Evolutionary conservation across 768 basidiomycete species (phyloP), one percentile per base, ranked within the genome.

Genomic region (Termitomyces sp.): DNA sequence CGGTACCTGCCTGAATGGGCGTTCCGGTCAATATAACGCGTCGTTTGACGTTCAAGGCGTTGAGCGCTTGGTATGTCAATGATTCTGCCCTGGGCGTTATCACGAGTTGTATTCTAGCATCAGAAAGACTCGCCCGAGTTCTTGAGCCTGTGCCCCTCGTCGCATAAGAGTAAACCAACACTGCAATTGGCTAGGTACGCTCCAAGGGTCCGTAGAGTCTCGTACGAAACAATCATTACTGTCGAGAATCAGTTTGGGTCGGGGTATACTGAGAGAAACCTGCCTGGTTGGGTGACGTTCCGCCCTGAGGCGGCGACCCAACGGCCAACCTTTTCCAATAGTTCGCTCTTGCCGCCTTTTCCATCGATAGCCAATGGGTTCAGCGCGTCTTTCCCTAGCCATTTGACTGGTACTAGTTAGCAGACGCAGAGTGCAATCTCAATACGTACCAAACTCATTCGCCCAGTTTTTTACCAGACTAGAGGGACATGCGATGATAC

Each of bases 391-490:
- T 85, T 84, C 3, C 95, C 97, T 18, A 99, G 77, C 97, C 97
- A 99, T 76, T 99, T 99, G 31, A 86, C 94, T 98, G 60, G 31
- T 41, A 33, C 36, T 47, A 48, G 55, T 22, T 1, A 29, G 48
- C 18, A 51, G 45, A 48, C 29, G 42, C 31, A 29, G 54, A 15
- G 26, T 49, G n/a, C 28, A 36, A 49, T 24, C n/a, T 26, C 13
- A n/a, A n/a, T 57, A n/a, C 34, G 73, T 81, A 87, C 95, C 84
- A 29, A 98, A 78, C 73, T 99, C 97, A 69, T 98, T 98, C 0
- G 93, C 96, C 97, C 97, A 99, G 65, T 98, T 98, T 69, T 91
- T 92, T 31, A 99, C 97, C 59, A 99, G 75, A 78, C 92, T 96
- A 9, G 94, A 92, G 0, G 97, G 97, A 70, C 97, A 99, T 0